Conservation (phyloP, 2,329 filamentous ascomycete genomes). For the Ophiostoma tasmaniense region DNA sequence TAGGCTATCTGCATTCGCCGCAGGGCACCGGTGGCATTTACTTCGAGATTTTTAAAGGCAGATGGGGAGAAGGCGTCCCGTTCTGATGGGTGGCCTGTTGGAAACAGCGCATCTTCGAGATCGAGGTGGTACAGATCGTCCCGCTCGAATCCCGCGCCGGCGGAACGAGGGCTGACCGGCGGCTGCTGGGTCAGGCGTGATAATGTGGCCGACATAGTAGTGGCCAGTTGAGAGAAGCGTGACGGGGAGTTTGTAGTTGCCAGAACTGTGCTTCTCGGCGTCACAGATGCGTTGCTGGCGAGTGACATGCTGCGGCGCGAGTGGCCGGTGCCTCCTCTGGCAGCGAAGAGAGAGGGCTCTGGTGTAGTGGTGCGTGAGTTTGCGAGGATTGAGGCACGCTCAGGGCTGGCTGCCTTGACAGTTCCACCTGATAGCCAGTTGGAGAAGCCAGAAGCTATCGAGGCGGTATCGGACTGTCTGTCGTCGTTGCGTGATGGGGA, state of each 20-base stretch:
- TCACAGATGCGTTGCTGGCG: conserved; percentile 19
- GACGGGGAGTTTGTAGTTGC: conserved; percentile 26
- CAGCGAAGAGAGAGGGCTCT: conserved; percentile 4
- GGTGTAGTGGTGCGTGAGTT: conserved; percentile 14
- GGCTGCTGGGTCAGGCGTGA: conserved; percentile 29
- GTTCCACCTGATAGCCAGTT: conserved; percentile 15
- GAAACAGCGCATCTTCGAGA: conserved; percentile 47
- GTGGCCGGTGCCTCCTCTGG: neutral
- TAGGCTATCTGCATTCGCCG: conserved; percentile 51
- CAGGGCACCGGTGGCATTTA: conserved; percentile 48
- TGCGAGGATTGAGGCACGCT: conserved; percentile 1
- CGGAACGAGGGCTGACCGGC: conserved; percentile 18
- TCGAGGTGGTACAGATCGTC: conserved; percentile 50
- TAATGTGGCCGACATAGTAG: conserved; percentile 38
- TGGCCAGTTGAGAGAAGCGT: conserved; percentile 39
- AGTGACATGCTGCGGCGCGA: conserved; percentile 23
- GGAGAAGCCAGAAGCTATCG: conserved; percentile 8
- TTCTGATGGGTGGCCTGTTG: conserved; percentile 33
- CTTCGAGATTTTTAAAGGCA: conserved; percentile 53
- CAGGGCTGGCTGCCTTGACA: conserved; percentile 13
- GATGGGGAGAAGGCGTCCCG: conserved; percentile 48
- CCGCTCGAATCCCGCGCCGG: conserved; percentile 24
- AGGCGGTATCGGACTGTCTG: neutral
- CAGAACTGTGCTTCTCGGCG: conserved; percentile 6
- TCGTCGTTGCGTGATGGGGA: conserved; percentile 12